A percentile compares a stretch with the other conserved stretches of the same genome.
Evolutionary conservation across 805 yeast genomes (phyloP).

Genomic region (Ogataea ramenticola): DNA sequence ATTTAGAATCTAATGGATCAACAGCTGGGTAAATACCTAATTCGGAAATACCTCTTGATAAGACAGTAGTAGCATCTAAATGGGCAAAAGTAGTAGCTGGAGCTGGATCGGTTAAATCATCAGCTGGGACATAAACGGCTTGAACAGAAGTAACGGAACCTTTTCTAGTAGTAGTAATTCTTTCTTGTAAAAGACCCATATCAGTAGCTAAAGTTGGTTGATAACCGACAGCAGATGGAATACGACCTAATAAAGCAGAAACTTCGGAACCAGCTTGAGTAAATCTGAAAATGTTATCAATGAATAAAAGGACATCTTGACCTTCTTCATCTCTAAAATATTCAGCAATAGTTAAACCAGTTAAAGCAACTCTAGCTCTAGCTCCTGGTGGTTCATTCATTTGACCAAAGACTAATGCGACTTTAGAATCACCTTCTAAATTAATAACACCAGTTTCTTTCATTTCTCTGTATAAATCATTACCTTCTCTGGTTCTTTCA

Average conservation of each 20-base stretch:
- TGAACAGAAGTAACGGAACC: conserved; percentile 99
- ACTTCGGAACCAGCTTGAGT: conserved; percentile 99
- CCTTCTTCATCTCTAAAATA: conserved; percentile 99
- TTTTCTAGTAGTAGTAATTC: conserved; percentile 99
- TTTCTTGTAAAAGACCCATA: conserved; percentile 99
- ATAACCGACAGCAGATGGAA: conserved; percentile 99
- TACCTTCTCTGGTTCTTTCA: conserved; percentile 99
- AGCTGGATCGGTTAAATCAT: conserved; percentile 99
- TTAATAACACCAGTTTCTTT: conserved; percentile 99
- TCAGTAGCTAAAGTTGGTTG: conserved; percentile 99
- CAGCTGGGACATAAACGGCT: conserved; percentile 99
- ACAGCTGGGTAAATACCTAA: conserved; percentile 99
- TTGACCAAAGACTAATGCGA: conserved; percentile 98
- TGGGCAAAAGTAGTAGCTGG: conserved; percentile 99
- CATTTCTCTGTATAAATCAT: conserved; percentile 99
- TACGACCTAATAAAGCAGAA: conserved; percentile 99
- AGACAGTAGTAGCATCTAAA: conserved; percentile 99
- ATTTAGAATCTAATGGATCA: conserved; percentile 99
- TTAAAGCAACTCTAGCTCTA: conserved; percentile 99
- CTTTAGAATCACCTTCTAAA: conserved; percentile 99
- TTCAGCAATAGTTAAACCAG: conserved; percentile 99
- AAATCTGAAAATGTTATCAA: conserved; percentile 99
- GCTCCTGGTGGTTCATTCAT: conserved; percentile 99
- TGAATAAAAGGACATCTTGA: conserved; percentile 98
- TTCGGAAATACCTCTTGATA: conserved; percentile 99